Conservation (phyloP, 345 rosid species). For the Arabidopsis suecica region DNA sequence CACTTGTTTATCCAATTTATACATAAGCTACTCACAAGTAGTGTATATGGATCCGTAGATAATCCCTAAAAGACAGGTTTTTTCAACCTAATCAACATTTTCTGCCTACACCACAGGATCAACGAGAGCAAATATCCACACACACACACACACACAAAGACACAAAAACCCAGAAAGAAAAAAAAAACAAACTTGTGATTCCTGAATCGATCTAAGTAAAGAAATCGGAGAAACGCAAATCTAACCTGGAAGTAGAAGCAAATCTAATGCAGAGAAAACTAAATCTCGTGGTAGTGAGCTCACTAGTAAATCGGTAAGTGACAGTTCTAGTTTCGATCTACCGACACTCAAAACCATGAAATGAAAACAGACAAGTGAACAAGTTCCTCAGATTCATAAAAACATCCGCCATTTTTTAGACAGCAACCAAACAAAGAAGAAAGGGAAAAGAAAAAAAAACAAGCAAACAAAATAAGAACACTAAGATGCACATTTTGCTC, state of each 20-base stretch:
- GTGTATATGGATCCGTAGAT: conserved; percentile 7
- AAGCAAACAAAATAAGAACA: neutral
- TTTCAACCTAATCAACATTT: neutral
- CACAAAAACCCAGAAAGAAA: neutral
- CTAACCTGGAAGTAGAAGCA: conserved; percentile 15
- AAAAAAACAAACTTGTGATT: neutral
- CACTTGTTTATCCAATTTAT: conserved; percentile 5
- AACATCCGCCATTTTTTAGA: conserved; percentile 33
- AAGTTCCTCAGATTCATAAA: conserved; percentile 34
- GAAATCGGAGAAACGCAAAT: conserved; percentile 26
- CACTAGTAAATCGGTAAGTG: conserved; percentile 33
- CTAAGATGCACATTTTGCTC: conserved; percentile 20
- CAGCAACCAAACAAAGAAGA: conserved; percentile 47
- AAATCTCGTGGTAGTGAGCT: conserved; percentile 41
- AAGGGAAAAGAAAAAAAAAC: neutral
- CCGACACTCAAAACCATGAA: conserved; percentile 41
- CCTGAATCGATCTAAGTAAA: conserved; percentile 35
- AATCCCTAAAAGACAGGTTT: neutral
- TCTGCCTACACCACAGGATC: neutral
- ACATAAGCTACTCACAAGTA: neutral
- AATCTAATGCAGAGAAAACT: conserved; percentile 27
- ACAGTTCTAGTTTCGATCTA: conserved; percentile 32
- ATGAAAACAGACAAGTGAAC: conserved; percentile 5
- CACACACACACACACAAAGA: neutral
- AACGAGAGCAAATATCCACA: neutral